phyloP scores from a whole-genome alignment of 345 rosid genomes.

The Sisymbrium irio region DNA sequence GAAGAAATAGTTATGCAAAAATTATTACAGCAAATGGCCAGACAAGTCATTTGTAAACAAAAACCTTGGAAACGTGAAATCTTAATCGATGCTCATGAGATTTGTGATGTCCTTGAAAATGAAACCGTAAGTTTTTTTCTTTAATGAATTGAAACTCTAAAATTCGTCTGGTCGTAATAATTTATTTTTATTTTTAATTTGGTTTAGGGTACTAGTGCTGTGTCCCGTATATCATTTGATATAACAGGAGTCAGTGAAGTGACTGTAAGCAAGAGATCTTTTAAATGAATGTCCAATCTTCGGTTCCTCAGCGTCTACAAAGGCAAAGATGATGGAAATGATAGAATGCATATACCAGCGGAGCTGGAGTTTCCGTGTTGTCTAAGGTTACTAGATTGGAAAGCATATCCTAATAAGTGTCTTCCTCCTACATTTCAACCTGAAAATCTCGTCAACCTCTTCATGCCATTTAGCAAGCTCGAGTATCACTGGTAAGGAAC shows the following conservation, averaged over 20 bases:
- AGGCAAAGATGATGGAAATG: background rate
- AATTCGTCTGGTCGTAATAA: background rate
- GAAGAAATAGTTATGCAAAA: slow-evolving; percentile 26
- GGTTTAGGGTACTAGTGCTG: slow-evolving; percentile 18
- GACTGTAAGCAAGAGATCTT: background rate
- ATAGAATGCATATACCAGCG: background rate
- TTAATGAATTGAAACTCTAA: too few species aligned
- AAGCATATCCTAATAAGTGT: slow-evolving; percentile 13
- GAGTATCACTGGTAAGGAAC: too few species aligned
- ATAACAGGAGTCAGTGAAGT: background rate
- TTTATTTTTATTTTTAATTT: background rate
- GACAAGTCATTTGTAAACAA: background rate
- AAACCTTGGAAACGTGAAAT: slow-evolving; percentile 11
- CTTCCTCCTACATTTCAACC: slow-evolving; percentile 17
- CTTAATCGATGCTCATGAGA: slow-evolving; percentile 10
- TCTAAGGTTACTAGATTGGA: slow-evolving; percentile 21
- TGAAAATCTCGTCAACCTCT: slow-evolving; percentile 15
- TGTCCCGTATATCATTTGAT: slow-evolving; percentile 24
- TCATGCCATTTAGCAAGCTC: too few species aligned
- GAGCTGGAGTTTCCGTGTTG: slow-evolving; percentile 4
- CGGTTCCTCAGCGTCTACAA: slow-evolving; percentile 13
- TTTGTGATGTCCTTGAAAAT: slow-evolving; percentile 14
- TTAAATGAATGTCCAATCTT: slow-evolving; percentile 25
- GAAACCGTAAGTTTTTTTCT: background rate
- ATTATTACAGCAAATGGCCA: slow-evolving; percentile 26